Percentiles rank a stretch among this genome's conserved stretches.
Evolutionary conservation across 2,329 filamentous ascomycete genomes (phyloP).

Genomic region (Aciculosporium take): DNA sequence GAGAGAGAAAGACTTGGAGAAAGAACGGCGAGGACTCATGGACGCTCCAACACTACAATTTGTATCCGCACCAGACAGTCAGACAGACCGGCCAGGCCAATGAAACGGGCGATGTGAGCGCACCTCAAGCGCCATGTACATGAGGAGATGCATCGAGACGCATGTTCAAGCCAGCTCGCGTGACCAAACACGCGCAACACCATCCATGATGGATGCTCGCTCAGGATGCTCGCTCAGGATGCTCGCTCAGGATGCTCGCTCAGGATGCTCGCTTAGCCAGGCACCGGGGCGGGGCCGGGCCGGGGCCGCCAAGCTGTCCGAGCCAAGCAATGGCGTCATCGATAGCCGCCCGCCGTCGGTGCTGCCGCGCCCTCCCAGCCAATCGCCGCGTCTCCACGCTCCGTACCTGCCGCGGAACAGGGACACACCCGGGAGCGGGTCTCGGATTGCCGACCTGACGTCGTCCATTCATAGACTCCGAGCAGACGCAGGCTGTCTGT

Average conservation of each 20-base stretch:
- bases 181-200: neutral
- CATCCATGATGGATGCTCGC: no score
- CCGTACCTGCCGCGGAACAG: conserved; percentile 6
- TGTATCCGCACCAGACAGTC: conserved; percentile 1
- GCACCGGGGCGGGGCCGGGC: no score
- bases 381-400: conserved; percentile 12
- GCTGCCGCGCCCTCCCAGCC: conserved; percentile 10
- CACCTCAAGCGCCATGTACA: neutral
- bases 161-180: neutral
- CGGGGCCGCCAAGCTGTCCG: neutral
- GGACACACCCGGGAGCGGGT: conserved; percentile 3
- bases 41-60: neutral
- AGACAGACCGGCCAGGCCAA: neutral
- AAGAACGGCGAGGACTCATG: no score
- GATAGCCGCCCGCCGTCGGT: conserved; percentile 1
- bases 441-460: neutral
- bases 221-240: no score
- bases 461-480: neutral
- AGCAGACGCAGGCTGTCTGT: no score
- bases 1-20: no score
- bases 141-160: neutral
- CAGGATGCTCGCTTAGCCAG: no score
- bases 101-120: neutral
- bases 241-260: no score
- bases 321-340: neutral